Evolutionary conservation across 2,329 filamentous ascomycete species (phyloP), one percentile per base, ranked within the genome.

Genomic region (Exophiala oligosperma): DNA sequence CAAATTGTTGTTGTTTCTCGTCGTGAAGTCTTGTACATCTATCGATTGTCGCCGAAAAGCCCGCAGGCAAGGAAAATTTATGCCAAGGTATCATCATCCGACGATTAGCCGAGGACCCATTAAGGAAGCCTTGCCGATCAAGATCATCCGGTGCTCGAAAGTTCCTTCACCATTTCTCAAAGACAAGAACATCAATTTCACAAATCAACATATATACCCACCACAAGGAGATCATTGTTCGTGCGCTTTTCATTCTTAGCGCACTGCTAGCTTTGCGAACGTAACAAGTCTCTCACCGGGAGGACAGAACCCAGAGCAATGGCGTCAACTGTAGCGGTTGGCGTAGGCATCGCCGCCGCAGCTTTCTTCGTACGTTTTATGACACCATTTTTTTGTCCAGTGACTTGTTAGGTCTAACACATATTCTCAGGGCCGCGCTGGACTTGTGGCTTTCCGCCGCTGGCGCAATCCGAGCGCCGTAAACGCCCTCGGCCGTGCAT

Each of bases 371-470:
- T 97, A 77, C 67, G 84, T 77, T 41, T 23, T 48, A 41, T 43
- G 23, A 41, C 54, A 47, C 12, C 32, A 32, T 57, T 29, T 43
- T 43, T 21, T 17, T 54, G n/a, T 37, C n/a, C 28, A 32, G 23
- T 26, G n/a, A 26, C 37, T 35, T 14, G 32, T 35, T 24, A 43
- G 35, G 21, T 52, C 49, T 49, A 29, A 50, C 26, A 24, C 21
- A 3, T 41, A 9, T 49, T 49, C 21, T 23, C 69, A 97, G 92
- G 93, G 94, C 66, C 91, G 94, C 71, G 93, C 94, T 60, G 93
- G 92, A 69, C 84, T 96, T 40, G 89, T 97, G 69, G 94, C 94
- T 67, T 84, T 92, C 74, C 87, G 92, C 64, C 86, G 91, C 69
- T 96, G 89, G 60, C 84, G 89, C 62, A 89, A 90, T 63, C 77